Base-by-base conservation (phyloP, 805 yeast species). In the Candida morakotiae region DNA sequence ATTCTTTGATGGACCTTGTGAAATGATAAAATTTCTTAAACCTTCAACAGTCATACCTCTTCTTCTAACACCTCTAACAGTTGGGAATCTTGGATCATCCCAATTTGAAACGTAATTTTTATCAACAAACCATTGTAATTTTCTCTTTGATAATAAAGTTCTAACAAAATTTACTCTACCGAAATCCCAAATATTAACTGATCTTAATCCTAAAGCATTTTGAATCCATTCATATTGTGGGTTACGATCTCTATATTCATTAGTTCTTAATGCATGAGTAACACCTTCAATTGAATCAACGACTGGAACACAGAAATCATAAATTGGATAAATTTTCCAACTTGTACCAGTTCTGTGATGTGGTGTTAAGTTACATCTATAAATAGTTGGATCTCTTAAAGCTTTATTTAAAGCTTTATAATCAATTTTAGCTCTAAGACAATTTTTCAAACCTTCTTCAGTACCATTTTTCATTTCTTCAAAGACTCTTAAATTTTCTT, bases 11-110 rank as follows among this genome's bases (percentile, higher is more conserved):
- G 99, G 99, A 55, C 99, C 99, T 71, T 93, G 98, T 35, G 95
- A 77, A 44, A 93, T 73, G 49, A 93, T 85, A 55, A 93, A 93
- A 74, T 86, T 85, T 66, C 91, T 80, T 62, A 93, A 79, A 48
- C 98, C 99, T 71, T 93, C 97, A 46, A 93, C 94, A 27, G 96
- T 81, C 99, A 93, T 93, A 72, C 99, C 99, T 73, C 99, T 85
- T 75, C 98, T 83, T 73, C 97, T 87, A 37, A 91, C 96, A 72
- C 99, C 99, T 66, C 98, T 83, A 27, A 93, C 96, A 32, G 99
- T 93, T 51, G 99, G 99, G 87, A 93, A 93, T 64, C 99, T 79
- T 52, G 99, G 98, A 64, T 93, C 99, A 58, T 93, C 97, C 99
- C 99, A 93, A 69, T 87, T 88, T 17, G 75, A 55, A 41, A 93